Conservation (phyloP, 495 filamentous ascomycete species). For the Chaetomium cochliodes region DNA sequence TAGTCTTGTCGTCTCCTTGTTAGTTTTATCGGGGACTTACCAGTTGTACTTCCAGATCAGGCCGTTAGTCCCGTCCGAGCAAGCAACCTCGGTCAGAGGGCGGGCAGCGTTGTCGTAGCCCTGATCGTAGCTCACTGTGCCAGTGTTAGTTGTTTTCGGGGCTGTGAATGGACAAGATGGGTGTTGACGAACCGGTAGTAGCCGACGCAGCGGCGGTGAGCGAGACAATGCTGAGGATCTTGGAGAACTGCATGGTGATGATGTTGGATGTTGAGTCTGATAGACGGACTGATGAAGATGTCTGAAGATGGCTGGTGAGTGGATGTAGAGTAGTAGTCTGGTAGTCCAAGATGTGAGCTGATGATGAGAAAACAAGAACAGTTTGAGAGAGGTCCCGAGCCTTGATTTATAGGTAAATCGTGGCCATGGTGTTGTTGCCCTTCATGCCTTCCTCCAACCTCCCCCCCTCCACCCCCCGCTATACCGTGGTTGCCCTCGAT, state of each 20-base stretch:
- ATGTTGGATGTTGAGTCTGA: background rate
- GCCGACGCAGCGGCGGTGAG: conserved; percentile 40
- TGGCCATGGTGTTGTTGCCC: too few species aligned
- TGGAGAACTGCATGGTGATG: conserved; percentile 54
- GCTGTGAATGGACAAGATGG: background rate
- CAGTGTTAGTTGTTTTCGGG: conserved; percentile 22
- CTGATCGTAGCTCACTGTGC: conserved; percentile 55
- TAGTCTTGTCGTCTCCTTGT: background rate
- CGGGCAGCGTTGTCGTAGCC: conserved; percentile 54
- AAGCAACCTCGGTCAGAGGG: conserved; percentile 49
- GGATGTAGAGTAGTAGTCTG: background rate
- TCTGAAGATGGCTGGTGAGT: background rate
- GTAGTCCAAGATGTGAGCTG: background rate
- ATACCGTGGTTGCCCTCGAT: background rate
- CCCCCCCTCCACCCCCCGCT: background rate
- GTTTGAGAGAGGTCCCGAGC: background rate
- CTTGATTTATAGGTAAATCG: conserved; percentile 2
- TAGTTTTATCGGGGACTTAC: background rate
- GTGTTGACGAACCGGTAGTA: conserved; percentile 24
- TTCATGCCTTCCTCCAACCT: background rate
- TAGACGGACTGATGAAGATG: background rate
- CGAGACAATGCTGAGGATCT: conserved; percentile 39
- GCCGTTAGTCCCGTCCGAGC: conserved; percentile 60
- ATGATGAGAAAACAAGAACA: background rate
- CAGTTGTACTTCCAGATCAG: conserved; percentile 54